Conservation (phyloP, 2,329 filamentous ascomycete species). For the Exophiala bonariae region DNA sequence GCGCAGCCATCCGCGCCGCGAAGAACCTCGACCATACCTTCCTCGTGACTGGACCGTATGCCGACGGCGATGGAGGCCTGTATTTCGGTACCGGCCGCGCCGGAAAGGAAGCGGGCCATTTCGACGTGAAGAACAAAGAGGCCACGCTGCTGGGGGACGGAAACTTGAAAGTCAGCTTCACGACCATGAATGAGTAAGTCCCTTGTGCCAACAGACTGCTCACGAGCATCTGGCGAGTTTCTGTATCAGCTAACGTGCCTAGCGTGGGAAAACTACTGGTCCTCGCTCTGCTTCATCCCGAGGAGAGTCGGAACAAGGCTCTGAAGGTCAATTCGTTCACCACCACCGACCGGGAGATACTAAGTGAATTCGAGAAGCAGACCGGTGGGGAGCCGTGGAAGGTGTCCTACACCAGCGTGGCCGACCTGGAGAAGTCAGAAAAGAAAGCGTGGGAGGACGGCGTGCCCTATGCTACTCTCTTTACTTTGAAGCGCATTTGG, state of each 20-base stretch:
- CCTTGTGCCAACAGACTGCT: neutral
- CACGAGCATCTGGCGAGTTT: no score
- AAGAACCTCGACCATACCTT: constrained; percentile 62
- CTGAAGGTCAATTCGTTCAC: constrained; percentile 72
- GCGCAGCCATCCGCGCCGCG: constrained; percentile 53
- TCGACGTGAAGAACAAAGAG: constrained; percentile 56
- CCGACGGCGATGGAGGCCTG: constrained; percentile 55
- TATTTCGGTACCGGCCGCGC: constrained; percentile 48
- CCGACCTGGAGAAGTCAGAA: constrained; percentile 57
- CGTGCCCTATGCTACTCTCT: constrained; percentile 51
- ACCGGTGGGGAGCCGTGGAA: constrained; percentile 56
- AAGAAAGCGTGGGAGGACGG: constrained; percentile 56
- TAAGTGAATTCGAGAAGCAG: constrained; percentile 67
- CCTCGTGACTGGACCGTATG: constrained; percentile 69
- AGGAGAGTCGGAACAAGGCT: constrained; percentile 53
- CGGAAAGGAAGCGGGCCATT: constrained; percentile 51
- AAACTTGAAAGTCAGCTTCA: constrained; percentile 63
- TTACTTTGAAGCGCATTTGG: constrained; percentile 70
- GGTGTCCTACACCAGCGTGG: constrained; percentile 53
- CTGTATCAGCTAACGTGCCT: neutral
- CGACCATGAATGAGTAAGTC: constrained; percentile 68
- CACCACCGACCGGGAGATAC: constrained; percentile 60
- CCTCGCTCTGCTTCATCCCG: constrained; percentile 59
- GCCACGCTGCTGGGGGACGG: constrained; percentile 64
- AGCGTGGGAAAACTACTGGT: constrained; percentile 65